Evolutionary conservation across 139 green algal species (phyloP), one percentile per base, ranked within the genome.

Genomic region (Auxenochlorella pyrenoidosa): DNA sequence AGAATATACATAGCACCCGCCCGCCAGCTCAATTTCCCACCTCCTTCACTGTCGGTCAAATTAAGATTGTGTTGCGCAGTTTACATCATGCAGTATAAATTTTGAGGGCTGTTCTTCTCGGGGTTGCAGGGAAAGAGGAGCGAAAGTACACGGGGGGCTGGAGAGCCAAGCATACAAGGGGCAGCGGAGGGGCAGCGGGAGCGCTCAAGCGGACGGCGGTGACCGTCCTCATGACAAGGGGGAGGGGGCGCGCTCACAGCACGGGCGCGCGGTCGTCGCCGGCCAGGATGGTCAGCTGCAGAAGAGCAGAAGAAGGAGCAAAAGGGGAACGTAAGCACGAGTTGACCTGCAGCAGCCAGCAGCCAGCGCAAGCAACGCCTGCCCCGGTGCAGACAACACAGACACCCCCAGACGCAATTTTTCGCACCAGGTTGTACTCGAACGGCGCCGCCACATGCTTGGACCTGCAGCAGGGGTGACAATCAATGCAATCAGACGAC

Each of bases 401-500:
- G 10, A 24, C 13, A n/a, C 47, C 16, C 8, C 75, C 43, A 3
- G 4, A 0, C 44, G 44, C 26, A 12, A 18, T 68, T 43, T 96
- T 91, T 19, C 96, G 97, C 43, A 97, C 84, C 81, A 98, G 93
- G 95, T 99, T 99, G 95, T 99, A 98, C 80, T 93, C 95, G 91
- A 99, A 99, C 79, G 97, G 97, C 83, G 98, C 95, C 59, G 95
- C 90, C 2, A 87, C 43, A 12, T 86, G 80, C 12, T n/a, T 32
- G 12, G 22, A 34, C 78, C 78, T 83, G 78, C 10, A 36, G 2
- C 21, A 10, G 43, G 13, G 75, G 36, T 32, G 24, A n/a, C n/a
- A n/a, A n/a, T n/a, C n/a, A n/a, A n/a, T n/a, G n/a, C n/a, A n/a
- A n/a, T n/a, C n/a, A n/a, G n/a, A n/a, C n/a, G n/a, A n/a, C n/a